These are phyloP conservation scores for Scedosporium boydii DNA, from an alignment of 2,329 filamentous ascomycete species.

Conservation along the genomic window DNA sequence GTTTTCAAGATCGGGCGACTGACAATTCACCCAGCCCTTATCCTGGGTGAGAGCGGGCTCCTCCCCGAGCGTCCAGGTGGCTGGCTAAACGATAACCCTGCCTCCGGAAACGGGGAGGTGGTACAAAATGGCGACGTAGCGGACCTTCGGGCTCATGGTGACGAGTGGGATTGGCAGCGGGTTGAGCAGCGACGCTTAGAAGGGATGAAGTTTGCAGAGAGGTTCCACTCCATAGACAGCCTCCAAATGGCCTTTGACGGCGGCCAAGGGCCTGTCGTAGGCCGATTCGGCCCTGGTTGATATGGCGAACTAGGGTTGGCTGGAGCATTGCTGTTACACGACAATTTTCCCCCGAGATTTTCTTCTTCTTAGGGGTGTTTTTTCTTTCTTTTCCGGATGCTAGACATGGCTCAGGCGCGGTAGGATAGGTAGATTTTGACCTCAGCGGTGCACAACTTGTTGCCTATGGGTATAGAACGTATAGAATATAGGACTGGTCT, in stretches of 20 bases:
- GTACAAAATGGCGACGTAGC: slow-evolving; percentile 11
- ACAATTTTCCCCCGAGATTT: neutral
- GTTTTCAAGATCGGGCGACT: slow-evolving; percentile 74
- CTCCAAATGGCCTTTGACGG: slow-evolving; percentile 43
- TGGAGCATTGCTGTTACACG: neutral
- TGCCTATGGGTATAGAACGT: too few relatives aligned
- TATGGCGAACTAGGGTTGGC: neutral
- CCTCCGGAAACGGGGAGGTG: slow-evolving; percentile 26
- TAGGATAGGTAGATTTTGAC: too few relatives aligned
- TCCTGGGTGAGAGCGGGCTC: slow-evolving; percentile 62
- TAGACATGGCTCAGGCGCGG: too few relatives aligned
- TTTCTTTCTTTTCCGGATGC: neutral
- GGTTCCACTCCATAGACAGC: slow-evolving; percentile 49
- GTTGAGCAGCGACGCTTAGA: slow-evolving; percentile 45
- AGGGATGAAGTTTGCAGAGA: slow-evolving; percentile 44
- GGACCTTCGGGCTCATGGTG: slow-evolving; percentile 15
- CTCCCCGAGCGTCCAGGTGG: slow-evolving; percentile 65
- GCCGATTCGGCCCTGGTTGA: slow-evolving; percentile 34
- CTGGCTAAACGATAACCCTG: slow-evolving; percentile 36
- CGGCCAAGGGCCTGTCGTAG: slow-evolving; percentile 41
- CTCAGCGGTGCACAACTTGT: too few relatives aligned
- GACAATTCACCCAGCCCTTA: slow-evolving; percentile 73
- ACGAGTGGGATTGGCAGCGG: slow-evolving; percentile 48
- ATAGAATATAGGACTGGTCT: too few relatives aligned
- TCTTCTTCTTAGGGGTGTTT: neutral